These are phyloP conservation scores for Lanmaoa pseudosensibilis DNA, from an alignment of 768 basidiomycete genomes.

Conservation along the genomic window DNA sequence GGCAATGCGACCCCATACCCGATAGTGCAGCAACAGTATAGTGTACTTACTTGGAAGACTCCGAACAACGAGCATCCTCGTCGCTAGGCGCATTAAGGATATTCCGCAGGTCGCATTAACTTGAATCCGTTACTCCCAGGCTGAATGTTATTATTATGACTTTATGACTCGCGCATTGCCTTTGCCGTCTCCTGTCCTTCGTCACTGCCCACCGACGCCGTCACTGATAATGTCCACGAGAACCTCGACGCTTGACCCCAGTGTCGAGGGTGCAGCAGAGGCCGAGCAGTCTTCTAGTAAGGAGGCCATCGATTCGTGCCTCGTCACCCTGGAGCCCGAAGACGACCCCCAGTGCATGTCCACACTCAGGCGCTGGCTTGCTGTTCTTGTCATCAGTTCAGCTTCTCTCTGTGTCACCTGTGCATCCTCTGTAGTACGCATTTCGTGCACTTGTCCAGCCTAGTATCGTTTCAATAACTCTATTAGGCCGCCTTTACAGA, in stretches of 20 bases:
- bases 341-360: conserved; percentile 47
- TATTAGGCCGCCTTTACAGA: conserved; percentile 64
- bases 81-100: not conserved
- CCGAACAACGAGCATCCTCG: not conserved
- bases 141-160: conserved; percentile 6
- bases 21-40: not conserved
- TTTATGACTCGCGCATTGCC: not conserved
- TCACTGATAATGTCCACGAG: conserved; percentile 5
- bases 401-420: conserved; percentile 53
- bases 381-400: conserved; percentile 46
- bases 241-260: conserved; percentile 6
- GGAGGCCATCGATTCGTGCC: conserved; percentile 12
- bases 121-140: not conserved
- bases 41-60: not conserved
- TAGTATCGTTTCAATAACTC: not conserved
- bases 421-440: conserved; percentile 56
- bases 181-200: not conserved
- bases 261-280: conserved; percentile 11
- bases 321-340: conserved; percentile 40
- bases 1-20: not conserved
- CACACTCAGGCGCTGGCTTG: conserved; percentile 46
- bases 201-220: not conserved
- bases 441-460: not conserved
- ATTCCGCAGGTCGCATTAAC: not conserved
- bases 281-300: not conserved